These are phyloP conservation scores for Linanthus parryae DNA, from an alignment of 148 eudicot species.

Conservation along the genomic window DNA sequence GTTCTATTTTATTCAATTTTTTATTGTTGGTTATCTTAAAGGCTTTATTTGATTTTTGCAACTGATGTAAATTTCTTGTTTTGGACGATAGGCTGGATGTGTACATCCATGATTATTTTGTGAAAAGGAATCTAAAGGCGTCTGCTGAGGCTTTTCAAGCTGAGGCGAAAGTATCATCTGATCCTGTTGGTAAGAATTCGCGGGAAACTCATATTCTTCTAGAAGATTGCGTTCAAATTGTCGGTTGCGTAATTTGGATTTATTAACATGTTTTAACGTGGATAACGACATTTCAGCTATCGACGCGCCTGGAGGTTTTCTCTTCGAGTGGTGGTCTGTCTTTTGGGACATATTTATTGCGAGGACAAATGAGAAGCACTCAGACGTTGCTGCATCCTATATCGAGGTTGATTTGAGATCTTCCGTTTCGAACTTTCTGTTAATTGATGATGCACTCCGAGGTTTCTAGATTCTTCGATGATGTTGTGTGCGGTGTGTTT, in stretches of 20 bases:
- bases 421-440: not conserved
- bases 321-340: constrained; percentile 80
- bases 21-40: too few species aligned
- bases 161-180: constrained; percentile 66
- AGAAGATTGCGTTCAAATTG: too few species aligned
- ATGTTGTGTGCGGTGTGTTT: too few species aligned
- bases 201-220: too few species aligned
- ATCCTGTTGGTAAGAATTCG: constrained; percentile 65
- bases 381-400: constrained; percentile 53
- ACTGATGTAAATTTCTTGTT: not conserved
- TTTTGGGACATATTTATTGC: constrained; percentile 78
- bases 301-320: constrained; percentile 77
- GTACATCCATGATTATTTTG: constrained; percentile 64
- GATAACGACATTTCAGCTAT: constrained; percentile 39
- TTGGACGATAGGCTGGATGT: constrained; percentile 51
- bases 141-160: constrained; percentile 61
- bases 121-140: constrained; percentile 60
- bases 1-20: too few species aligned
- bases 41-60: too few species aligned
- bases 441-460: too few species aligned
- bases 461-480: too few species aligned
- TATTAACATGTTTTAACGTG: not conserved
- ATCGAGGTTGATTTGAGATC: constrained; percentile 45
- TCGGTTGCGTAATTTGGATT: too few species aligned
- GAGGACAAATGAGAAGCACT: constrained; percentile 57